Percentiles rank a stretch among this genome's conserved stretches.
Evolutionary conservation across 2,329 filamentous ascomycete species (phyloP).

Genomic region (Ascochyta viciae-villosae): DNA sequence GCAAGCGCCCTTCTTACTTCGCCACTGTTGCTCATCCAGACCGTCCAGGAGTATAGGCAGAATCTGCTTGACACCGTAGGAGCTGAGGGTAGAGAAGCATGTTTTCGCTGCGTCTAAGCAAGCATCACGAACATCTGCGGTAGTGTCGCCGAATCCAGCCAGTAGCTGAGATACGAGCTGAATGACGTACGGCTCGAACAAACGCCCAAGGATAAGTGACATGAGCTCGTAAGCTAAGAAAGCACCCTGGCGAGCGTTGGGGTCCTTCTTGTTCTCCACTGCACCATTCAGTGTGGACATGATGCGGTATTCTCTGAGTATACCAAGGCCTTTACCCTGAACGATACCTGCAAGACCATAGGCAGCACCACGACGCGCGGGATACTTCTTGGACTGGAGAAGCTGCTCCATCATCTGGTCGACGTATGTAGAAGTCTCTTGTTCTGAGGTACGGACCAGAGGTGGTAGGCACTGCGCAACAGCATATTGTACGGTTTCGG

Average conservation of each 20-base stretch:
- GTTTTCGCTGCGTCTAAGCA: conserved; percentile 93
- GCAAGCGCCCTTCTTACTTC: conserved; percentile 97
- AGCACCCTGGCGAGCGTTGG: conserved; percentile 85
- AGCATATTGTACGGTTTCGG: conserved; percentile 95
- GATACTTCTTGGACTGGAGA: conserved; percentile 88
- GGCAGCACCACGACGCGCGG: conserved; percentile 88
- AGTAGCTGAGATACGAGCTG: conserved; percentile 92
- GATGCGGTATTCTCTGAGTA: conserved; percentile 84
- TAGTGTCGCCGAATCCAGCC: conserved; percentile 86
- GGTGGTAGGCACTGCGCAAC: conserved; percentile 94
- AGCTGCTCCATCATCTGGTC: conserved; percentile 81
- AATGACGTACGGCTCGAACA: conserved; percentile 97
- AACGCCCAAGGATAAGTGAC: conserved; percentile 80
- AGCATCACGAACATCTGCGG: conserved; percentile 87
- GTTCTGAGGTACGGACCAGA: conserved; percentile 79
- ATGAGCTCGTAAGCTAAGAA: conserved; percentile 91
- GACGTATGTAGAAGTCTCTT: conserved; percentile 81
- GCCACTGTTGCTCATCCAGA: conserved; percentile 94
- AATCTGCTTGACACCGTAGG: conserved; percentile 94
- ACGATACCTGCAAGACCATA: conserved; percentile 94
- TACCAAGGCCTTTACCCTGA: conserved; percentile 81
- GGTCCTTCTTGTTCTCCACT: conserved; percentile 94
- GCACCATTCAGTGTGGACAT: conserved; percentile 81
- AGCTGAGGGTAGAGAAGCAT: conserved; percentile 91
- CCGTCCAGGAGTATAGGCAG: conserved; percentile 90